These are phyloP conservation scores for Boletus insuetus DNA, from an alignment of 768 basidiomycete genomes.

Conservation along the genomic window DNA sequence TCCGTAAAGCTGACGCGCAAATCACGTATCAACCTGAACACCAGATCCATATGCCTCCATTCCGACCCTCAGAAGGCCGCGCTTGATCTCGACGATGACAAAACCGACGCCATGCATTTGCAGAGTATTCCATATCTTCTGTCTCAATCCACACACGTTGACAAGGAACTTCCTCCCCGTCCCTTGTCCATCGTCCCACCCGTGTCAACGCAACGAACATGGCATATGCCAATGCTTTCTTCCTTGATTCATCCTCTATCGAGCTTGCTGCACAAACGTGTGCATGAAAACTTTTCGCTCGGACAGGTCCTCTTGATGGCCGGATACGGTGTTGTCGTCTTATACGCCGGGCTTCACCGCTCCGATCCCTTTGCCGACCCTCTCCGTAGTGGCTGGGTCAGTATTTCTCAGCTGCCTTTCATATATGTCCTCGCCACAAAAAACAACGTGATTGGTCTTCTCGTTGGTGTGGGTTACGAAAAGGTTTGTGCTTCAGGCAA, in stretches of 20 bases:
- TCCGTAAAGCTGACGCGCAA: constrained; percentile 4
- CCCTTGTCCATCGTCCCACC: constrained; percentile 1
- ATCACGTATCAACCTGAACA: constrained; percentile 11
- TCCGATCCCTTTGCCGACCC: constrained; percentile 52
- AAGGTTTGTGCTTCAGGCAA: constrained; percentile 39
- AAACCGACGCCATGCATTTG: constrained; percentile 9
- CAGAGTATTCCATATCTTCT: not conserved
- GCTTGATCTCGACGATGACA: constrained; percentile 17
- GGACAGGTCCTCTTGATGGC: constrained; percentile 46
- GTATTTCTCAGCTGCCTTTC: constrained; percentile 59
- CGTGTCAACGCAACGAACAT: constrained; percentile 11
- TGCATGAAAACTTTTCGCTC: constrained; percentile 50
- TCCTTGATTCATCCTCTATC: constrained; percentile 44
- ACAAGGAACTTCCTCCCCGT: constrained; percentile 18
- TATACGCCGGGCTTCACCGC: constrained; percentile 49
- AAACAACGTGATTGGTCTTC: constrained; percentile 58
- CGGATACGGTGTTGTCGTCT: constrained; percentile 42
- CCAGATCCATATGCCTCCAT: constrained; percentile 10
- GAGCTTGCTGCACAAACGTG: constrained; percentile 38
- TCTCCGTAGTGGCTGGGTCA: constrained; percentile 50
- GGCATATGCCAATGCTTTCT: constrained; percentile 37
- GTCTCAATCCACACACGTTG: constrained; percentile 1
- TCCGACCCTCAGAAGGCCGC: constrained; percentile 12
- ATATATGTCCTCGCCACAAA: constrained; percentile 65
- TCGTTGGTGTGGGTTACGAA: constrained; percentile 66